Percentiles rank a stretch among this genome's conserved stretches.
phyloP scores from a whole-genome alignment of 768 basidiomycete genomes.

The Lentinula aciculospora region DNA sequence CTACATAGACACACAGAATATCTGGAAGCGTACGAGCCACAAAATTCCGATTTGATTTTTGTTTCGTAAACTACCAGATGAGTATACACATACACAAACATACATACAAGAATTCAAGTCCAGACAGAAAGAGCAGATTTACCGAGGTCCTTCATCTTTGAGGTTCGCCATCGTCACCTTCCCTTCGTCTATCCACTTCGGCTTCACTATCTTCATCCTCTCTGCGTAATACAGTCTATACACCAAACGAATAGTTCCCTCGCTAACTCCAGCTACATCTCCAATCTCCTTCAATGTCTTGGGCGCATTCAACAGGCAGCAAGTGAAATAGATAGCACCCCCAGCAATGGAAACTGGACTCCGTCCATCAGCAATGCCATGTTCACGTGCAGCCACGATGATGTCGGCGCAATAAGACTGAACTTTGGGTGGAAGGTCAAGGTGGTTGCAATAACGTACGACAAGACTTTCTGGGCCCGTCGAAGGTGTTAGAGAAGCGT shows the following conservation, averaged over 20 bases:
- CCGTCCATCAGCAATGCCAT: slow-evolving; percentile 89
- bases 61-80: not conserved
- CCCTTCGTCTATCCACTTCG: slow-evolving; percentile 81
- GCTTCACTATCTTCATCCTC: slow-evolving; percentile 74
- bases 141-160: slow-evolving; percentile 1
- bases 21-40: too few species aligned
- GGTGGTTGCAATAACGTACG: slow-evolving; percentile 90
- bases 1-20: not conserved
- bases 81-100: not conserved
- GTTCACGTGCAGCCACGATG: slow-evolving; percentile 71
- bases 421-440: slow-evolving; percentile 77
- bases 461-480: slow-evolving; percentile 83
- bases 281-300: slow-evolving; percentile 85
- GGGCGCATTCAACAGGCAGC: slow-evolving; percentile 67
- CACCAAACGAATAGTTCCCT: slow-evolving; percentile 90
- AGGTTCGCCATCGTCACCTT: slow-evolving; percentile 43
- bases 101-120: not conserved
- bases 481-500: slow-evolving; percentile 38
- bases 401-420: slow-evolving; percentile 82
- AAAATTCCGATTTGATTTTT: too few species aligned
- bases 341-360: slow-evolving; percentile 99
- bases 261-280: slow-evolving; percentile 88
- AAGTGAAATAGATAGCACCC: slow-evolving; percentile 92
- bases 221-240: slow-evolving; percentile 74
- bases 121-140: not conserved